phyloP scores from a whole-genome alignment of 192 early-diverging fungal species.

The Chytriomyces confervae region DNA sequence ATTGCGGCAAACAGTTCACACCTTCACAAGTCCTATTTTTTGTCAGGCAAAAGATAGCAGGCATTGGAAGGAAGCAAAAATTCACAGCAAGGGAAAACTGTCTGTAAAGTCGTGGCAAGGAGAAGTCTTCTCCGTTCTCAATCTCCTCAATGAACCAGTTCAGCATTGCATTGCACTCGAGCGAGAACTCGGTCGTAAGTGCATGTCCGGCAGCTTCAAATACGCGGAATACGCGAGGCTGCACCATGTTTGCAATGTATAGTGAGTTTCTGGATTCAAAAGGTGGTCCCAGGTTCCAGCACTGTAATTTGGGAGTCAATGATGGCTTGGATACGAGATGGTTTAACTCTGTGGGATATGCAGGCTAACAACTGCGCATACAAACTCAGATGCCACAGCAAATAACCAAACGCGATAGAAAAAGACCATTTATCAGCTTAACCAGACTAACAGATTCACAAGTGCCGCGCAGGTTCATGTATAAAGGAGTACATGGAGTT shows the following conservation, averaged over 20 bases:
- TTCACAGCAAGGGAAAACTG: too few relatives aligned
- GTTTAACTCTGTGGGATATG: conserved; percentile 9
- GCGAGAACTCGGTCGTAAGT: background rate
- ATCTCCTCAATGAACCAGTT: background rate
- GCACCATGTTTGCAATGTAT: conserved; percentile 18
- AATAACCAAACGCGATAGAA: background rate
- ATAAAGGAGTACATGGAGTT: too few relatives aligned
- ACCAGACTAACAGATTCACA: conserved; percentile 10
- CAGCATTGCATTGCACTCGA: background rate
- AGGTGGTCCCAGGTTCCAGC: conserved; percentile 38
- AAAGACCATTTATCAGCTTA: background rate
- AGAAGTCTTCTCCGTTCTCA: background rate
- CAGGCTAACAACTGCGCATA: conserved; percentile 7
- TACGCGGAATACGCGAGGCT: background rate
- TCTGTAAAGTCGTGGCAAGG: too few relatives aligned
- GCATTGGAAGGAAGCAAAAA: too few relatives aligned
- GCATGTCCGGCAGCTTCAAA: conserved; percentile 4
- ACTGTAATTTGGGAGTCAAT: conserved; percentile 9
- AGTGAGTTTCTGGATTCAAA: conserved; percentile 27
- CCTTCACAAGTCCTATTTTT: too few relatives aligned
- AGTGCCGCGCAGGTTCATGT: background rate
- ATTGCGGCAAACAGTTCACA: too few relatives aligned
- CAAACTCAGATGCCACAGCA: background rate
- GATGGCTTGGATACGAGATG: background rate
- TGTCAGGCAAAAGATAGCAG: too few relatives aligned